Percentiles rank a stretch among this genome's conserved stretches.
These are phyloP conservation scores for Corinectria fuckeliana DNA, from an alignment of 2,329 filamentous ascomycete species.

Conservation along the genomic window DNA sequence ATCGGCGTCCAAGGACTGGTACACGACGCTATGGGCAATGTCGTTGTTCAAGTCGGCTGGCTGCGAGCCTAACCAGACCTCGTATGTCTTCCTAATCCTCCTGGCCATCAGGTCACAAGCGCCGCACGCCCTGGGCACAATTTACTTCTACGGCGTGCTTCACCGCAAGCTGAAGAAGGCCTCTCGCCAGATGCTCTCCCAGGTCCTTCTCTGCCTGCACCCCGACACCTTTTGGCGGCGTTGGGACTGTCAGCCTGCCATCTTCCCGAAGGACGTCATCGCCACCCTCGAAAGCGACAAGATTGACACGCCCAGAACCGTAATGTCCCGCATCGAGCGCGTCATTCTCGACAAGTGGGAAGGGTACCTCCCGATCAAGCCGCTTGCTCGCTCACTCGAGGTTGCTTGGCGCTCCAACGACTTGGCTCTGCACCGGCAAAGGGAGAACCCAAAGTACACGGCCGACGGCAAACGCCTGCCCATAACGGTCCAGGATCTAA, in stretches of 20 bases:
- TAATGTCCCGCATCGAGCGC: conserved; percentile 41
- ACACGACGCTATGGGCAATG: conserved; percentile 41
- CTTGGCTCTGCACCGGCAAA: conserved; percentile 32
- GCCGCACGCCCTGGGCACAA: conserved; percentile 39
- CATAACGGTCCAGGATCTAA: conserved; percentile 21
- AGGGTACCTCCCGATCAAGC: conserved; percentile 38
- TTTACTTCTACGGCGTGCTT: conserved; percentile 44
- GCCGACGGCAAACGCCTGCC: conserved; percentile 1
- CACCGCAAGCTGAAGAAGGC: conserved; percentile 38
- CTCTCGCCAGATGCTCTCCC: conserved; percentile 34
- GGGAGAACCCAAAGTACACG: background rate
- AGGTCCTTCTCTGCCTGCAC: conserved; percentile 36
- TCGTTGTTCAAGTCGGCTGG: conserved; percentile 28
- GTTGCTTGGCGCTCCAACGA: conserved; percentile 39
- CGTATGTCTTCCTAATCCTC: conserved; percentile 48
- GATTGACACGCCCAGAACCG: conserved; percentile 20
- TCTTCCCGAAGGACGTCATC: conserved; percentile 40
- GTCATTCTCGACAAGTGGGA: conserved; percentile 39
- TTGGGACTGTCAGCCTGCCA: conserved; percentile 27
- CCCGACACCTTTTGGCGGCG: conserved; percentile 37
- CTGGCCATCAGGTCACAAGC: conserved; percentile 44
- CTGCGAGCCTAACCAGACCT: conserved; percentile 38
- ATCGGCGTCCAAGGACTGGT: conserved; percentile 37
- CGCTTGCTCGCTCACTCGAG: conserved; percentile 38
- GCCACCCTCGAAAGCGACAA: conserved; percentile 25